phyloP scores from a whole-genome alignment of 108 stramenopile genomes.

The Pelagomonas calceolata region DNA sequence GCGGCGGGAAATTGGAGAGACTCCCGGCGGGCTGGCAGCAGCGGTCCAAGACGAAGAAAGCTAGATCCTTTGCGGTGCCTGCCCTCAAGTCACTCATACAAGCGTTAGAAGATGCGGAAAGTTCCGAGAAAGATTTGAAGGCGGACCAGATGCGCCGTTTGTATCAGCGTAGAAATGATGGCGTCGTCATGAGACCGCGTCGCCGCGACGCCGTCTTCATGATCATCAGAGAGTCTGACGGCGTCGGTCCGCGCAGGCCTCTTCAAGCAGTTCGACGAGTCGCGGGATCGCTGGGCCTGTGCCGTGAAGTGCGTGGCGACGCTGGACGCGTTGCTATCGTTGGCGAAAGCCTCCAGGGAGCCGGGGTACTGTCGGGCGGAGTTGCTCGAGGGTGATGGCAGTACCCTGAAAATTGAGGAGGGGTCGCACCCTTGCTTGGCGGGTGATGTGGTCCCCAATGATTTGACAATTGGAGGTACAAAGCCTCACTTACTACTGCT shows the following conservation, averaged over 20 bases:
- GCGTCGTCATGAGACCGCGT: too few relatives aligned
- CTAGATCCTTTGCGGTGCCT: conserved; percentile 58
- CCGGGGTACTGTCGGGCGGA: conserved; percentile 60
- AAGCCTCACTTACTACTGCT: conserved; percentile 66
- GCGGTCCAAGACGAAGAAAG: conserved; percentile 33
- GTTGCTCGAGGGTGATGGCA: conserved; percentile 54
- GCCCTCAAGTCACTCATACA: conserved; percentile 59
- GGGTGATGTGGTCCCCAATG: conserved; percentile 88
- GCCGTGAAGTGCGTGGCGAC: conserved; percentile 71
- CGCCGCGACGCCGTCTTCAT: too few relatives aligned
- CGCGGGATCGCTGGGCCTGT: conserved; percentile 67
- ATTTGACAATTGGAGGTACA: conserved; percentile 54
- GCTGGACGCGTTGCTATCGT: conserved; percentile 83
- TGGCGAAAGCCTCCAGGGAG: conserved; percentile 65
- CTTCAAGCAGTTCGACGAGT: conserved; percentile 84
- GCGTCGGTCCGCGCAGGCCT: too few relatives aligned
- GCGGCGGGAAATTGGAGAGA: neutral
- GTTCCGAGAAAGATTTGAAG: conserved; percentile 58
- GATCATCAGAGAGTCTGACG: too few relatives aligned
- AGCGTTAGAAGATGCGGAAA: conserved; percentile 65
- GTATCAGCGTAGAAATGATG: too few relatives aligned
- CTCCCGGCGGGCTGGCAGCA: conserved; percentile 27
- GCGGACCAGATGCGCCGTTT: conserved; percentile 80
- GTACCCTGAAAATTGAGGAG: conserved; percentile 56
- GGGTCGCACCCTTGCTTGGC: conserved; percentile 92